These are phyloP conservation scores for Spiromastix sp. DNA, from an alignment of 2,329 filamentous ascomycete species.

Conservation along the genomic window DNA sequence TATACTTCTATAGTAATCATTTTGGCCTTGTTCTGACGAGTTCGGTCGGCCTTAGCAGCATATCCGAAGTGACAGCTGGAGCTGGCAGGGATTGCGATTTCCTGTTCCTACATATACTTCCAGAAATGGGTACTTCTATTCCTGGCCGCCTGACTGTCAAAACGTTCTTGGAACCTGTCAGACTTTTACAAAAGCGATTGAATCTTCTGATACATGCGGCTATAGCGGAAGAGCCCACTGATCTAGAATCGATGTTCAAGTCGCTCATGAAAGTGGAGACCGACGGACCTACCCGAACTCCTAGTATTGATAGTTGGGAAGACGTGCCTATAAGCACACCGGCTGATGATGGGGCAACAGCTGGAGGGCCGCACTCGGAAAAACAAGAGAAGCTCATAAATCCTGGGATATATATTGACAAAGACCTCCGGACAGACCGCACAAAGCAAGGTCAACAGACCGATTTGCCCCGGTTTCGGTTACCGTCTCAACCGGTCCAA, in stretches of 20 bases:
- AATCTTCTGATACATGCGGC: constrained; percentile 78
- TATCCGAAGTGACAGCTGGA: constrained; percentile 81
- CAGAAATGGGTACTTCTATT: constrained; percentile 50
- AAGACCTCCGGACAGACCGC: constrained; percentile 43
- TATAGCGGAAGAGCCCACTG: constrained; percentile 58
- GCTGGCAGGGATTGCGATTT: constrained; percentile 89
- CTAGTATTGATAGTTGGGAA: constrained; percentile 84
- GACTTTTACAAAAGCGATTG: constrained; percentile 69
- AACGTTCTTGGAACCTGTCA: constrained; percentile 80
- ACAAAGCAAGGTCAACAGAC: constrained; percentile 25
- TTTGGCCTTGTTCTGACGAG: constrained; percentile 83
- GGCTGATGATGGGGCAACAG: constrained; percentile 46
- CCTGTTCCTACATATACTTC: constrained; percentile 71
- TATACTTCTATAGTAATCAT: constrained; percentile 96
- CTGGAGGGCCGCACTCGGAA: constrained; percentile 26
- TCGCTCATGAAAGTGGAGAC: constrained; percentile 65
- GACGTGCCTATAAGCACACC: constrained; percentile 56
- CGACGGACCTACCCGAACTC: constrained; percentile 49
- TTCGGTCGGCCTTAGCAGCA: constrained; percentile 60
- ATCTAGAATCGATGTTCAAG: constrained; percentile 59
- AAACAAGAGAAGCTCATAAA: constrained; percentile 42
- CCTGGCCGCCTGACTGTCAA: constrained; percentile 76
- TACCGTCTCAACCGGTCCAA: constrained; percentile 69
- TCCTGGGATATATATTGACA: constrained; percentile 51
- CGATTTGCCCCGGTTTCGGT: constrained; percentile 61